These are phyloP conservation scores for Moelleriella libera DNA, from an alignment of 2,329 filamentous ascomycete species.

Conservation along the genomic window DNA sequence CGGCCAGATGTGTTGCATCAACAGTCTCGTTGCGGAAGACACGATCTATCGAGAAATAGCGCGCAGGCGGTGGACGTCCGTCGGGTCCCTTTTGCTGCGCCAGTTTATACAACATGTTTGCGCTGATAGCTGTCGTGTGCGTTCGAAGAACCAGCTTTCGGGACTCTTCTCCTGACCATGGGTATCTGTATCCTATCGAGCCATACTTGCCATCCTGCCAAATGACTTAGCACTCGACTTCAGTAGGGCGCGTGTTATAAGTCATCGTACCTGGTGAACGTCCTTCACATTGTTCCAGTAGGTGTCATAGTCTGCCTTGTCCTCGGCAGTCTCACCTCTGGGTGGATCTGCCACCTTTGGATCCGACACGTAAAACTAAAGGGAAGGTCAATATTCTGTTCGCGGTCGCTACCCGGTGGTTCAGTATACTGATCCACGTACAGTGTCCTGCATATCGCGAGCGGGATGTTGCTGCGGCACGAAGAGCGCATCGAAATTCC, in stretches of 20 bases:
- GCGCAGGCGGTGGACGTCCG: slow-evolving; percentile 51
- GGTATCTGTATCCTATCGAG: slow-evolving; percentile 92
- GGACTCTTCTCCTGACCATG: slow-evolving; percentile 80
- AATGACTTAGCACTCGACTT: neutral
- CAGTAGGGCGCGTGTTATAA: too few relatives aligned
- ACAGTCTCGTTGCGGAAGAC: slow-evolving; percentile 98
- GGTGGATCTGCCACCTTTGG: slow-evolving; percentile 62
- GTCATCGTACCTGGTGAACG: slow-evolving; percentile 50
- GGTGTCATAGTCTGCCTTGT: slow-evolving; percentile 55
- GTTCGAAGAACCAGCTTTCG: slow-evolving; percentile 78
- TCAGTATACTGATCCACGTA: neutral
- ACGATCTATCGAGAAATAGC: slow-evolving; percentile 96
- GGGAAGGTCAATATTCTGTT: neutral
- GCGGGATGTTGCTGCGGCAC: slow-evolving; percentile 93
- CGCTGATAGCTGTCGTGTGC: slow-evolving; percentile 86
- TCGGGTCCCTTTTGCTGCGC: slow-evolving; percentile 67
- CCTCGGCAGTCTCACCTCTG: slow-evolving; percentile 26
- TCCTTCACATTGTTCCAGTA: slow-evolving; percentile 82
- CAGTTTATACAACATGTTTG: slow-evolving; percentile 81
- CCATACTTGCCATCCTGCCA: slow-evolving; percentile 68
- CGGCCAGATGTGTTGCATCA: slow-evolving; percentile 88
- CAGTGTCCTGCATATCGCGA: slow-evolving; percentile 87
- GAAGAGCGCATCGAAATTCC: slow-evolving; percentile 94
- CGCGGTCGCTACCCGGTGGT: neutral
- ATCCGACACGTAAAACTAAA: slow-evolving; percentile 80